These are phyloP conservation scores for Kazachstania taianensis DNA, from an alignment of 805 yeast species.

Conservation along the genomic window DNA sequence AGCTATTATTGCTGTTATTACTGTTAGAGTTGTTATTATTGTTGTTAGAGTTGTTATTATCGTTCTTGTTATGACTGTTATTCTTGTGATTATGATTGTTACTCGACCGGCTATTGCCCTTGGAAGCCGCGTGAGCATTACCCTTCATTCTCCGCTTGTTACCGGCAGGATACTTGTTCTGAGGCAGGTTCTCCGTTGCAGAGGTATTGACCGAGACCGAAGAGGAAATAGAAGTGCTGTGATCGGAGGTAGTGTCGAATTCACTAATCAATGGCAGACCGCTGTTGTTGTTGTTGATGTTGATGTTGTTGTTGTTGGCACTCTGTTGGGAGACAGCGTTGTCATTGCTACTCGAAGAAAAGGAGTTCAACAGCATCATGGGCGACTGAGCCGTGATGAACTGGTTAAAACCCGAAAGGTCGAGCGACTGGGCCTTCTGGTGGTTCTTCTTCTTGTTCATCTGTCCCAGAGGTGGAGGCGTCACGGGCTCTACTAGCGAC, in stretches of 20 bases:
- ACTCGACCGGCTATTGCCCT: background rate
- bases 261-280: constrained; percentile 31
- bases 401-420: constrained; percentile 24
- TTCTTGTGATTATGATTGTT: background rate
- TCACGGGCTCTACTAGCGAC: constrained; percentile 16
- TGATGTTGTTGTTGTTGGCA: constrained; percentile 3
- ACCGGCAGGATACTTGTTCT: constrained; percentile 15
- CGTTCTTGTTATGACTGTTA: background rate
- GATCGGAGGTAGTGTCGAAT: constrained; percentile 15
- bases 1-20: background rate
- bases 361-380: constrained; percentile 12
- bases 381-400: constrained; percentile 24
- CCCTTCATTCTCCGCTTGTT: background rate
- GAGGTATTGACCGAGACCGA: constrained; percentile 3
- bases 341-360: background rate
- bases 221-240: background rate
- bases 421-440: constrained; percentile 27
- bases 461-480: constrained; percentile 16
- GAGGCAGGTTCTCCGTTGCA: constrained; percentile 1
- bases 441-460: constrained; percentile 17
- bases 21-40: no score
- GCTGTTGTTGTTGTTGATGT: constrained; percentile 2
- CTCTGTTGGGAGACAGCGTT: background rate
- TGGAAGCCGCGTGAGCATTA: background rate
- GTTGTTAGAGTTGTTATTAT: background rate